These are phyloP conservation scores for Fragaria vesca DNA, from an alignment of 306 rosid genomes.

Conservation along the genomic window DNA sequence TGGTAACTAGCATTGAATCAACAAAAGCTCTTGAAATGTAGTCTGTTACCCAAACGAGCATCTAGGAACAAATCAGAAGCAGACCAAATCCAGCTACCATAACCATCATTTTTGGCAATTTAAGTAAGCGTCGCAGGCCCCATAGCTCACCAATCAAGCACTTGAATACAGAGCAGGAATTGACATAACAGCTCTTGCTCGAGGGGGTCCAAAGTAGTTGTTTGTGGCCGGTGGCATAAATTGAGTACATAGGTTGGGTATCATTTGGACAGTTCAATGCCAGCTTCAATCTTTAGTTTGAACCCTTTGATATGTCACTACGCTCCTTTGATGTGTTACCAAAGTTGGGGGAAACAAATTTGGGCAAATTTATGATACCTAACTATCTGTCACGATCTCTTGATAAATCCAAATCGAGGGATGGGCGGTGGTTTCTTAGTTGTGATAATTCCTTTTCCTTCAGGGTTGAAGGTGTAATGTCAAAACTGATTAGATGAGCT, in stretches of 20 bases:
- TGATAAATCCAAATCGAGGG: too few species aligned
- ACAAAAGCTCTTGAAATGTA: not conserved
- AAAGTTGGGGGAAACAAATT: too few species aligned
- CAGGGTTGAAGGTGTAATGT: not conserved
- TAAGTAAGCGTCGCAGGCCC: not conserved
- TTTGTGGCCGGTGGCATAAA: slow-evolving; percentile 3
- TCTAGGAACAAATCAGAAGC: not conserved
- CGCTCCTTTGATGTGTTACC: not conserved
- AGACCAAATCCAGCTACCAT: not conserved
- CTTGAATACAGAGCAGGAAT: not conserved
- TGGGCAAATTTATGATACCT: not conserved
- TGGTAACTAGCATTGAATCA: not conserved
- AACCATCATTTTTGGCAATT: not conserved
- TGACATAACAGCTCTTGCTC: not conserved
- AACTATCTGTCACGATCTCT: not conserved
- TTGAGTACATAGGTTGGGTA: not conserved
- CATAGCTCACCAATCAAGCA: not conserved
- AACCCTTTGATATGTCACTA: not conserved
- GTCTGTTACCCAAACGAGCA: not conserved
- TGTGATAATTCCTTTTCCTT: too few species aligned
- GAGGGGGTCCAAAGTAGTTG: slow-evolving; percentile 1
- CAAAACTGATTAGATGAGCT: too few species aligned
- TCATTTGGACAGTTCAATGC: not conserved
- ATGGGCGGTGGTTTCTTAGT: too few species aligned
- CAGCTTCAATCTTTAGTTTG: not conserved